phyloP scores from a whole-genome alignment of 495 filamentous ascomycete species.

The Hypoxylon cercidicola region DNA sequence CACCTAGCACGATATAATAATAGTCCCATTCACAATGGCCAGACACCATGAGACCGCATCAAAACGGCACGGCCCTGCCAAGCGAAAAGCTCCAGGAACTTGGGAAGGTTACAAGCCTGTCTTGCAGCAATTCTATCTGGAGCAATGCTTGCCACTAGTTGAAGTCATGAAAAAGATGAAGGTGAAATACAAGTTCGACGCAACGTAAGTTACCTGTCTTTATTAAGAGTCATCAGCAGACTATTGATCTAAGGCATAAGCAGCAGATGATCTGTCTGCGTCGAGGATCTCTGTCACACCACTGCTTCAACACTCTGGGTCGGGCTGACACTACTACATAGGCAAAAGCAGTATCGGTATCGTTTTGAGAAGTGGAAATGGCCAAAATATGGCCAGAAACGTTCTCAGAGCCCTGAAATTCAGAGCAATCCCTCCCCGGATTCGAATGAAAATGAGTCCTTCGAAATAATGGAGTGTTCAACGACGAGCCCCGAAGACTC shows the following conservation, averaged over 20 bases:
- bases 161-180: constrained; percentile 36
- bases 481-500: background rate
- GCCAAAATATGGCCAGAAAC: constrained; percentile 1
- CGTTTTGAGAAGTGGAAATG: constrained; percentile 13
- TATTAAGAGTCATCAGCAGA: background rate
- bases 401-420: background rate
- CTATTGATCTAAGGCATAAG: no score
- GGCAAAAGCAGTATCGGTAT: constrained; percentile 15
- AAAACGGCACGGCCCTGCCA: background rate
- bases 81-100: background rate
- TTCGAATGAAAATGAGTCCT: background rate
- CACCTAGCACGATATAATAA: no score
- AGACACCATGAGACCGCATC: background rate
- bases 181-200: constrained; percentile 35
- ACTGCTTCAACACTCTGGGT: no score
- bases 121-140: background rate
- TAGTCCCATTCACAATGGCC: background rate
- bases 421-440: background rate
- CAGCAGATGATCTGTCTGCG: no score
- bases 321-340: background rate
- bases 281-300: no score
- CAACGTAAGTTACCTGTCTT: constrained; percentile 38
- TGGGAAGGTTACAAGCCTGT: background rate
- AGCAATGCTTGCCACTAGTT: constrained; percentile 22
- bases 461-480: background rate